These are phyloP conservation scores for Silene conica DNA, from an alignment of 148 eudicot species.

Conservation along the genomic window DNA sequence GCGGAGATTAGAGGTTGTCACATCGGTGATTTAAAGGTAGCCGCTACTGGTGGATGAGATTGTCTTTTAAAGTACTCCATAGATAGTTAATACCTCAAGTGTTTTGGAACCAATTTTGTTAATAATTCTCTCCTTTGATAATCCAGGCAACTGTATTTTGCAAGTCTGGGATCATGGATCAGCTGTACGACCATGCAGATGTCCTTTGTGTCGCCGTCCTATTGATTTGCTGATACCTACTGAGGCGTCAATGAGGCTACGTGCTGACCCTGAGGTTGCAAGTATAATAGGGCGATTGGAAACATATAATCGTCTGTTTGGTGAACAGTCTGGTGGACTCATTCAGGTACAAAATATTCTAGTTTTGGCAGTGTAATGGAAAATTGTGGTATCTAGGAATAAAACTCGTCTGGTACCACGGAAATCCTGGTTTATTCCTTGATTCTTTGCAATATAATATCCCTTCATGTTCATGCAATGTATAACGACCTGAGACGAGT, in stretches of 20 bases:
- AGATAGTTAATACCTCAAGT: neutral
- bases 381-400: no score
- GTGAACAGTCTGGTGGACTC: conserved; percentile 51
- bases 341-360: conserved; percentile 47
- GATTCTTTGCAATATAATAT: neutral
- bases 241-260: conserved; percentile 50
- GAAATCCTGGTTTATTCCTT: neutral
- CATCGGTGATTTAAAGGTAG: neutral
- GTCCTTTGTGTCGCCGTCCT: conserved; percentile 85
- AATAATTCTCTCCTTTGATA: neutral
- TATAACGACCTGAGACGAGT: no score
- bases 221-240: conserved; percentile 78
- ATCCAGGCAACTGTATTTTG: conserved; percentile 66
- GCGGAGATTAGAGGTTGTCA: neutral
- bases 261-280: conserved; percentile 41
- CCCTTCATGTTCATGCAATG: neutral
- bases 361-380: neutral
- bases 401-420: neutral
- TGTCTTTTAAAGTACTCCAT: neutral
- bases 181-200: conserved; percentile 70
- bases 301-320: conserved; percentile 71
- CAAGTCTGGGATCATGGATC: conserved; percentile 84
- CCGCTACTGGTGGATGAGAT: neutral
- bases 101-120: neutral
- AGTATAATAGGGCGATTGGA: conserved; percentile 54